Evolutionary conservation across 1,284 basidiomycete genomes (phyloP), one percentile per base, ranked within the genome.

Genomic region (Fomitopsis betulina): DNA sequence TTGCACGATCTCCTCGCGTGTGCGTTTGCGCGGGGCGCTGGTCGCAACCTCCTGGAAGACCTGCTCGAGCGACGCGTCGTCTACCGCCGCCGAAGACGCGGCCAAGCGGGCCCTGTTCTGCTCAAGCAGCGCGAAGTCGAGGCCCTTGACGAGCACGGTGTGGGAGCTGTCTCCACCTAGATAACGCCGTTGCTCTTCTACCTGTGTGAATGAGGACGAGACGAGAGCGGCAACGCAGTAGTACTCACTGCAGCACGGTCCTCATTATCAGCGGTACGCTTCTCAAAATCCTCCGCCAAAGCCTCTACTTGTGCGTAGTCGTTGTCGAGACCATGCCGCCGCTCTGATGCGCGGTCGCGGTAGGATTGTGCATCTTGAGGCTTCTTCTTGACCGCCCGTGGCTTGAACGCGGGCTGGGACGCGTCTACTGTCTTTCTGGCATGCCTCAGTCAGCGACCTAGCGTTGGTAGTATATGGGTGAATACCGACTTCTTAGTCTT

Each of bases 121-220:
- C 65, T 94, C 91, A 8, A 97, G 77, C 3, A 96, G 80, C 0
- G 92, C 87, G 68, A 88, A 84, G 68, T 97, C 94, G 35, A 97
- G 84, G n/a, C 94, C 92, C 66, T 94, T 96, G 42, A 95, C 92
- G 4, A 95, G 83, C 50, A 95, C 84, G 3, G 90, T 87, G 70
- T 96, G 92, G 56, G 87, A 83, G 43, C 85, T 84, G 71, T 96
- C 93, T 37, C 93, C 93, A n/a, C 94, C 94, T 1, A 96, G 82
- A 70, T 93, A 94, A 49, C 79, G 79, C 47, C 93, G 82, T 69
- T 93, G 84, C 58, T 86, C 81, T 56, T 93, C 91, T 17, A 94
- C 75, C 86, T 92, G 58, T n/a, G 58, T 27, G 45, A 54, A 58
- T 57, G 40, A 38, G 25, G 37, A 5, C 4, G 32, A 57, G 57